A percentile compares a stretch with the other conserved stretches of the same genome.
phyloP scores from a whole-genome alignment of 805 yeast species.

The Saccharomycopsis sp. region DNA sequence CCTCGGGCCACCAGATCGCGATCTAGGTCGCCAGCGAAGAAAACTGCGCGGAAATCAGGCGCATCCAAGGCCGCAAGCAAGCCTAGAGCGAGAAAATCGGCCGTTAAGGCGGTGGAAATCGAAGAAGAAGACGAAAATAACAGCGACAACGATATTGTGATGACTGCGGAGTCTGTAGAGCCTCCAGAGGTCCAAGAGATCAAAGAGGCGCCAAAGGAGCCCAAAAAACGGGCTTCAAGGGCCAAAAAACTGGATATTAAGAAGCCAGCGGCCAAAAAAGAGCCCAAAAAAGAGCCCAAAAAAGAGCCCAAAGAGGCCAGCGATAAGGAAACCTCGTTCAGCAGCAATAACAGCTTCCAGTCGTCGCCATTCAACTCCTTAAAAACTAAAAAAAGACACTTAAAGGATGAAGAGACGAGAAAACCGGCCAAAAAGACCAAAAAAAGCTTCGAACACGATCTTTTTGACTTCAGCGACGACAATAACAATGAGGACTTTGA shows the following conservation, averaged over 20 bases:
- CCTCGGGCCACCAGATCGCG: background rate
- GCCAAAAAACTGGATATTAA: background rate
- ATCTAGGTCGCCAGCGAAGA: slow-evolving; percentile 2
- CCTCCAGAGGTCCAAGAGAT: background rate
- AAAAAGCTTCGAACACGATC: background rate
- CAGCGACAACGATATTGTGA: background rate
- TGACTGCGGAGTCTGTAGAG: background rate
- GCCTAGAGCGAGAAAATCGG: background rate
- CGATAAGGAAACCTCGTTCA: background rate
- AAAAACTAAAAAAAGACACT: slow-evolving; percentile 1
- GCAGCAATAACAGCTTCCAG: slow-evolving; percentile 3
- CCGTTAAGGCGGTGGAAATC: background rate
- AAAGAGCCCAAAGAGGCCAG: background rate
- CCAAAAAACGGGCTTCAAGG: background rate
- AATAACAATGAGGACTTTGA: background rate
- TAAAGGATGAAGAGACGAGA: slow-evolving; percentile 6
- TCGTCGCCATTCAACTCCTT: too few species aligned
- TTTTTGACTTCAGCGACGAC: slow-evolving; percentile 15
- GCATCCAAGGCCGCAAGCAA: background rate
- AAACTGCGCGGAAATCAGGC: background rate
- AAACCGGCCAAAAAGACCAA: slow-evolving; percentile 4
- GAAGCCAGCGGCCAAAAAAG: too few species aligned
- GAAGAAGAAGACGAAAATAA: background rate
- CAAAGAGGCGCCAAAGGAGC: background rate
- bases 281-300: background rate